Conservation (phyloP, 495 filamentous ascomycete species). For the Pyronema domesticum region DNA sequence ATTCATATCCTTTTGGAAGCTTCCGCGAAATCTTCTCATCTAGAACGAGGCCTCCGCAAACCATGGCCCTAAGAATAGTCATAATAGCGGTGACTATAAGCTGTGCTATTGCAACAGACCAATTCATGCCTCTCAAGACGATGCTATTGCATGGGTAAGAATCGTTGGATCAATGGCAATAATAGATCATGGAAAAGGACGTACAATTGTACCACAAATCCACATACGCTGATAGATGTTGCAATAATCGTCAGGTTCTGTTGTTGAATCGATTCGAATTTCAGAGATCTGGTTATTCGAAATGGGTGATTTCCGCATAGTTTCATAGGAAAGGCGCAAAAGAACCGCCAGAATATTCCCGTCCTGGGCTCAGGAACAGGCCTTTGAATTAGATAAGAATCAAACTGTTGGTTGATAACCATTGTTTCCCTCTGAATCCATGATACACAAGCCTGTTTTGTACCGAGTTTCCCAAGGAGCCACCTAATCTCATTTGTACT, state of each 20-base stretch:
- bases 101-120: slow-evolving; percentile 31
- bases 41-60: background rate
- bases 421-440: slow-evolving; percentile 6
- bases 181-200: too few species aligned
- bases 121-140: slow-evolving; percentile 31
- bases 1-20: background rate
- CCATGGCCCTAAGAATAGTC: background rate
- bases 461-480: background rate
- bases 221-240: slow-evolving; percentile 10
- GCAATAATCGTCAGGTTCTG: background rate
- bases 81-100: slow-evolving; percentile 16
- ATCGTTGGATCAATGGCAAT: too few species aligned
- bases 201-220: slow-evolving; percentile 33
- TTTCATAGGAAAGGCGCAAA: background rate
- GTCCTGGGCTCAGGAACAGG: background rate
- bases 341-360: background rate
- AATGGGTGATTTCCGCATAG: background rate
- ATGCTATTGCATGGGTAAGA: too few species aligned
- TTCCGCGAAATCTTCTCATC: background rate
- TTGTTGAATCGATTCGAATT: background rate
- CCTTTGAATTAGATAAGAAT: slow-evolving; percentile 3
- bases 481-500: slow-evolving; percentile 7
- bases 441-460: slow-evolving; percentile 2
- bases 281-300: background rate
- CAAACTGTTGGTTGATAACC: slow-evolving; percentile 5